Base-by-base conservation (phyloP, 2,329 filamentous ascomycete species). In the Aspergillus melleus region DNA sequence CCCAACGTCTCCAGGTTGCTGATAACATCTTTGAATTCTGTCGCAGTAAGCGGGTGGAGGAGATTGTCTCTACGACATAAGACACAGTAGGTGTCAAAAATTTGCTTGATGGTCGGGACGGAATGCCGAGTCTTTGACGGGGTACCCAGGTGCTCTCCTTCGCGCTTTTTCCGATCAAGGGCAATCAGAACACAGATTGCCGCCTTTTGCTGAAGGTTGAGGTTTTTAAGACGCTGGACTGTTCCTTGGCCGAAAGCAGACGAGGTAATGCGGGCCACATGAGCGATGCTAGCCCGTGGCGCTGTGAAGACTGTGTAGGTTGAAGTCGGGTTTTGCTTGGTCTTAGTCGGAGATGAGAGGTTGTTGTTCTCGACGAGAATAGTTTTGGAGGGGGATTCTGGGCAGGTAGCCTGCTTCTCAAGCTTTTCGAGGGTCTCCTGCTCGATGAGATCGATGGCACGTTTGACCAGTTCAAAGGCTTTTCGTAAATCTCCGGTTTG, bases 121-220 rank as follows among this genome's bases (percentile, higher is more conserved):
- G 81, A 74, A 10, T 71, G 72, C 22, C 72, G 72, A 1, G 82
- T 81, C 60, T 89, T 91, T 10, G 87, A 87, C 0, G 89, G 88
- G 1, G 89, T 81, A 49, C 66, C 70, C 53, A 72, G 74, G 11
- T 78, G 65, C 26, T 79, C 74, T n/a, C 70, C 61, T 46, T 87
- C 44, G 69, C 79, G 68, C 79, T 85, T 58, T 63, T 87, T 87
- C 68, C 90, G 91, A 74, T 97, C 93, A n/a, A 95, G 86, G 2
- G 92, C 91, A 44, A 94, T 84, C 14, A 99, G 82, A 0, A 94
- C 87, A 78, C 95, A 99, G 10, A 99, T 83, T 0, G 94, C 92
- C 4, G 94, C 95, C 75, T 96, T 98, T 76, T 99, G 95, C 73
- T 99, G 96, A 2, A 99, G 83, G 73, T 98, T 99, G 58, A 99